These are phyloP conservation scores for Sideroxylon spinosum DNA, from an alignment of 179 eudicot genomes.

Conservation along the genomic window DNA sequence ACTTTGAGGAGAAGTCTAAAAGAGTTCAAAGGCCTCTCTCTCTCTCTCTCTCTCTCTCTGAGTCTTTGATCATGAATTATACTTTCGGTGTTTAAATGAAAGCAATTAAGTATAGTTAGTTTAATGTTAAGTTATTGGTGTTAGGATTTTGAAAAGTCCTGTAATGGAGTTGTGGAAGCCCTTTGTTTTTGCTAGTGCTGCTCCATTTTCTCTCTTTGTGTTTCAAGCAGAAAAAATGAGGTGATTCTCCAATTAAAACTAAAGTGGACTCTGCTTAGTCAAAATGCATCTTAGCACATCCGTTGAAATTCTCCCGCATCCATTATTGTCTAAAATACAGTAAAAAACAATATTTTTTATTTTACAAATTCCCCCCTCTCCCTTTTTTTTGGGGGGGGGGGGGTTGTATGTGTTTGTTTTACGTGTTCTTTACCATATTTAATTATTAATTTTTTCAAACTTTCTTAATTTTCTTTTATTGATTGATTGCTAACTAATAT, in stretches of 20 bases:
- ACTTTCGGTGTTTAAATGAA: background rate
- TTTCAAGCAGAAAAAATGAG: background rate
- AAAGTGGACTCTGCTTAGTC: background rate
- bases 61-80: too few species aligned
- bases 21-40: background rate
- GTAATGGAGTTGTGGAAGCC: background rate
- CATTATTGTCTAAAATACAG: background rate
- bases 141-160: background rate
- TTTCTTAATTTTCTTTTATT: too few species aligned
- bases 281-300: background rate
- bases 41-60: background rate
- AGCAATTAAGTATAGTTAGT: background rate
- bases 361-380: too few species aligned
- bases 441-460: too few species aligned
- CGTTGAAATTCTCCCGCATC: background rate
- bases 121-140: background rate
- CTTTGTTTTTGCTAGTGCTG: conserved; percentile 9
- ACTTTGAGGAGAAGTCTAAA: conserved; percentile 24
- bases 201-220: background rate
- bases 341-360: background rate
- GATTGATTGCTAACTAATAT: too few species aligned
- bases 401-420: too few species aligned
- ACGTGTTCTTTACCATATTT: too few species aligned
- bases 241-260: background rate
- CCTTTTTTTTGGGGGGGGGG: too few species aligned